Evolutionary conservation across 2,329 filamentous ascomycete species (phyloP).

Genomic region (Periconia sp.): DNA sequence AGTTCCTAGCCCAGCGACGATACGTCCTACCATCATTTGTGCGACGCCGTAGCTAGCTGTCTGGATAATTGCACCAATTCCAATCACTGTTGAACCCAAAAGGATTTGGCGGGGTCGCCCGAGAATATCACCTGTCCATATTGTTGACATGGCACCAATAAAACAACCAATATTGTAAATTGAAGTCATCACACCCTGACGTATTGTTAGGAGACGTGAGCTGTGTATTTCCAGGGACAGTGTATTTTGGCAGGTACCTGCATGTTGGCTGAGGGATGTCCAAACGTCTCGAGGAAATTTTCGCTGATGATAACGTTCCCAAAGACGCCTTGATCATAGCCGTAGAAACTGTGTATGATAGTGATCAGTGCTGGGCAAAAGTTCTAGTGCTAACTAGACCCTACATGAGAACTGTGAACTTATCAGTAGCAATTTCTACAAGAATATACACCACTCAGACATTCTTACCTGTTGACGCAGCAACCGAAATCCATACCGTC

Average conservation of each 20-base stretch:
- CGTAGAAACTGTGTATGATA: slow-evolving; percentile 45
- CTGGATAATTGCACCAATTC: slow-evolving; percentile 41
- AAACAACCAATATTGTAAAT: slow-evolving; percentile 50
- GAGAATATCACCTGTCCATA: slow-evolving; percentile 59
- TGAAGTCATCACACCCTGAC: slow-evolving; percentile 44
- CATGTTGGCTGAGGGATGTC: slow-evolving; percentile 32
- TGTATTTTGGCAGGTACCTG: slow-evolving; percentile 6
- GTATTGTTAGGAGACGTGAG: not conserved
- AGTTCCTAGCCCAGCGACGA: slow-evolving; percentile 49
- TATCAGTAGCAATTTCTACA: not conserved
- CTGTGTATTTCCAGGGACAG: slow-evolving; percentile 11
- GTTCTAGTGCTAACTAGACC: not conserved
- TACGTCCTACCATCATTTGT: slow-evolving; percentile 42
- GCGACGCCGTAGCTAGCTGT: slow-evolving; percentile 40
- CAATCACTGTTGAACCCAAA: slow-evolving; percentile 53
- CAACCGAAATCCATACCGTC: slow-evolving; percentile 57
- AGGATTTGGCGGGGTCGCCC: slow-evolving; percentile 61
- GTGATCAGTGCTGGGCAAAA: not conserved
- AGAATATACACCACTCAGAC: too few species aligned
- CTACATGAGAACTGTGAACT: slow-evolving; percentile 49
- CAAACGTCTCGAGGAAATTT: slow-evolving; percentile 32
- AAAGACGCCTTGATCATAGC: slow-evolving; percentile 35
- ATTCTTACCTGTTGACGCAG: slow-evolving; percentile 30
- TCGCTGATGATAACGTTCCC: slow-evolving; percentile 39
- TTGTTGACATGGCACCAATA: slow-evolving; percentile 44